Conservation (phyloP, 2,329 filamentous ascomycete genomes). For the Scedosporium minutisporum region DNA sequence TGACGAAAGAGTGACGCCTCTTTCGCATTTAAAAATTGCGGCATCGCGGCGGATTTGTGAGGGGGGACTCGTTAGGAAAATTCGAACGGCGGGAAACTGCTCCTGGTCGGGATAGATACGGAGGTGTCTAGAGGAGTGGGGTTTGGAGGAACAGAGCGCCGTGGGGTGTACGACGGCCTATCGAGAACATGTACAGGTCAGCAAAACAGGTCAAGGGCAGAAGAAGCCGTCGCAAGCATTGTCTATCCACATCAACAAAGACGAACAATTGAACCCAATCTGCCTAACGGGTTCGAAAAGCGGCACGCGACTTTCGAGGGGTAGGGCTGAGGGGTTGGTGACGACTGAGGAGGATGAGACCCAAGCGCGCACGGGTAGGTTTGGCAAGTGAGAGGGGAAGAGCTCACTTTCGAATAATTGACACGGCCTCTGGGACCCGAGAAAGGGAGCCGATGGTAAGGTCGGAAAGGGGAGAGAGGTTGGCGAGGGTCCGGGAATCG, state of each 20-base stretch:
- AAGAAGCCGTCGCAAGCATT: neutral
- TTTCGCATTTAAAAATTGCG: constrained; percentile 70
- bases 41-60: constrained; percentile 37
- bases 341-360: neutral
- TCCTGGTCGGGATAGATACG: neutral
- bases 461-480: neutral
- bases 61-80: constrained; percentile 11
- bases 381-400: neutral
- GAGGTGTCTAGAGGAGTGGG: neutral
- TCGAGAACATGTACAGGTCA: neutral
- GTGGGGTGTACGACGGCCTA: neutral
- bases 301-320: neutral
- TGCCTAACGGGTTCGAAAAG: neutral
- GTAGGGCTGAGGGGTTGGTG: neutral
- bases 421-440: neutral
- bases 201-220: neutral
- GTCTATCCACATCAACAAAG: neutral
- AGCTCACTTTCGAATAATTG: neutral
- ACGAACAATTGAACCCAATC: neutral
- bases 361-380: no score
- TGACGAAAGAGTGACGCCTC: constrained; percentile 90
- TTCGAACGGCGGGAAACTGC: neutral
- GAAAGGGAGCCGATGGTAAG: neutral
- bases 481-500: neutral
- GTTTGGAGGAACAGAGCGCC: no score